These are phyloP conservation scores for Naganishia vishniacii DNA, from an alignment of 768 basidiomycete species.

Conservation along the genomic window DNA sequence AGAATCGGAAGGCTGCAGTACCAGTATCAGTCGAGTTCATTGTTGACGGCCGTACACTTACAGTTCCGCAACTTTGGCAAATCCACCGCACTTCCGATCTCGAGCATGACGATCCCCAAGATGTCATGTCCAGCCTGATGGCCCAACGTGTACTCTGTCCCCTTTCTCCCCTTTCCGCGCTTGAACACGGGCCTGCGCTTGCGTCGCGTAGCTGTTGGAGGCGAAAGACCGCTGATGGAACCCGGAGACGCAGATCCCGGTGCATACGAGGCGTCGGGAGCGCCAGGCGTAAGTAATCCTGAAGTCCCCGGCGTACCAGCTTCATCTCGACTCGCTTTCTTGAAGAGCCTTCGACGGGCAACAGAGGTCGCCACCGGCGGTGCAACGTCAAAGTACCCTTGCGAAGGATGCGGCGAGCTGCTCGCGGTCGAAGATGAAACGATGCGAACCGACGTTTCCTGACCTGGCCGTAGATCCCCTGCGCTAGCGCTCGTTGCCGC, in stretches of 20 bases:
- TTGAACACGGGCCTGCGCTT: constrained; percentile 30
- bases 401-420: not conserved
- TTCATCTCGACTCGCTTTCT: constrained; percentile 14
- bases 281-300: constrained; percentile 2
- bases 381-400: constrained; percentile 23
- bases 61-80: constrained; percentile 81
- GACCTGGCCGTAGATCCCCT: not conserved
- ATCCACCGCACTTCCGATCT: constrained; percentile 76
- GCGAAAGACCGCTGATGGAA: constrained; percentile 28
- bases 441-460: constrained; percentile 2
- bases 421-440: not conserved
- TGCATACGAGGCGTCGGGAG: not conserved
- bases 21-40: not conserved
- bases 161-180: constrained; percentile 28
- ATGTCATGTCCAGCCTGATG: constrained; percentile 65
- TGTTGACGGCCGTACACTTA: constrained; percentile 51
- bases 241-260: constrained; percentile 16
- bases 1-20: constrained; percentile 37
- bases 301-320: not conserved
- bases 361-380: not conserved
- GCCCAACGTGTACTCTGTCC: constrained; percentile 58
- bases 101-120: constrained; percentile 89
- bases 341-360: constrained; percentile 5
- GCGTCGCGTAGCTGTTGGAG: constrained; percentile 21
- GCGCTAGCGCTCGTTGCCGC: not conserved